Evolutionary conservation across 2,329 filamentous ascomycete species (phyloP).

Genomic region (Didymella keratinophila): DNA sequence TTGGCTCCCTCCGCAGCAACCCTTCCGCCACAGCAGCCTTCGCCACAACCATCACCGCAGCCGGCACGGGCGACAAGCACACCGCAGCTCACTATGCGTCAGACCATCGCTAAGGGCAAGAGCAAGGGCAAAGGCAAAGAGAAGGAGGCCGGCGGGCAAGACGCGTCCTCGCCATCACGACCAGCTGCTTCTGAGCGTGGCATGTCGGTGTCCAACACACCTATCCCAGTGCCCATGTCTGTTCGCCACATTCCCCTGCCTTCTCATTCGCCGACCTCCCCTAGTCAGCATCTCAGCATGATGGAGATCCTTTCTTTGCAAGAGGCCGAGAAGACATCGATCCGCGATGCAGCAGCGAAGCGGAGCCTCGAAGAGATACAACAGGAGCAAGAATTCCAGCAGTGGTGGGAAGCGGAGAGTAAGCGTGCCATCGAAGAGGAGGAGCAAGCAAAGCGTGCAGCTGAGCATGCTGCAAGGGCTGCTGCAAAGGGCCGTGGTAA

Average conservation of each 20-base stretch:
- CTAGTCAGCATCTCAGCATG: conserved; percentile 75
- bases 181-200: conserved; percentile 40
- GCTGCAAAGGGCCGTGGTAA: conserved; percentile 39
- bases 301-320: conserved; percentile 90
- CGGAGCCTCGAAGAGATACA: conserved; percentile 93
- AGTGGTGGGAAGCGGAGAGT: conserved; percentile 94
- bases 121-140: conserved; percentile 33
- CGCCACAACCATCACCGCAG: conserved; percentile 26
- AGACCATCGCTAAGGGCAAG: conserved; percentile 59
- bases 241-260: conserved; percentile 60
- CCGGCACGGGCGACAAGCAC: conserved; percentile 44
- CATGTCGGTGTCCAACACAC: conserved; percentile 47
- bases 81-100: conserved; percentile 67
- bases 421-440: conserved; percentile 71
- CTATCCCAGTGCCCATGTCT: conserved; percentile 52
- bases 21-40: conserved; percentile 17
- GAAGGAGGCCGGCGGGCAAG: conserved; percentile 27
- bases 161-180: conserved; percentile 35
- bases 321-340: conserved; percentile 79
- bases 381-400: conserved; percentile 93
- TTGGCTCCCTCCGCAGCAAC: conserved; percentile 16
- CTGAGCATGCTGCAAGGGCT: conserved; percentile 36
- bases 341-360: conserved; percentile 85
- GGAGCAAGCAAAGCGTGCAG: conserved; percentile 52
- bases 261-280: conserved; percentile 68